Evolutionary conservation across 2,329 filamentous ascomycete species (phyloP).

Genomic region (Diaporthe sp.): DNA sequence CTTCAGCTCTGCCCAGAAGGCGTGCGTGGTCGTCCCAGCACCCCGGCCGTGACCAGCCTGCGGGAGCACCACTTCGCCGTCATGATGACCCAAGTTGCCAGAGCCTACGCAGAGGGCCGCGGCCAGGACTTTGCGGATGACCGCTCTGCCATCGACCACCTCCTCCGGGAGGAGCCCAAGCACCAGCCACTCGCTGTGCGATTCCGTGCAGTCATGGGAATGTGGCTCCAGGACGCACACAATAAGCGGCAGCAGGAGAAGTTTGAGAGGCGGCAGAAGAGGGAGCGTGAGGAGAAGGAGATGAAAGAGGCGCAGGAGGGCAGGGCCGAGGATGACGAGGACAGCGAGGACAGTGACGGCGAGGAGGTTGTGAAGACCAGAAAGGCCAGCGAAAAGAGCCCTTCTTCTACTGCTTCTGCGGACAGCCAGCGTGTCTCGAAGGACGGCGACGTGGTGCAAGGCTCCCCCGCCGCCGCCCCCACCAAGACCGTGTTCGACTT

Average conservation of each 20-base stretch:
- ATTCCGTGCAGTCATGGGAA: background rate
- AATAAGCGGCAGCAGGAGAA: background rate
- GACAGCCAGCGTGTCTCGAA: background rate
- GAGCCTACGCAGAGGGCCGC: background rate
- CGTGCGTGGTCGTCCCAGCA: too few relatives aligned
- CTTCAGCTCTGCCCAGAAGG: background rate
- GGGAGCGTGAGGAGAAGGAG: background rate
- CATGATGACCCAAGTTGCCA: background rate
- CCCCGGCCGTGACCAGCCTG: background rate
- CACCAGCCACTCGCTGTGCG: background rate
- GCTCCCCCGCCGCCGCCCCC: too few relatives aligned
- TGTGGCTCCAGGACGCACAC: background rate
- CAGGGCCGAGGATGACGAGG: background rate
- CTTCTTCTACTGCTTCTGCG: background rate
- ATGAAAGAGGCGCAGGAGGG: background rate
- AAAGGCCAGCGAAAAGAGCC: background rate
- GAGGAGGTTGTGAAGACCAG: background rate
- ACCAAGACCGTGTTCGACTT: background rate
- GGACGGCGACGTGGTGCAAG: background rate
- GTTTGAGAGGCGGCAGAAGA: background rate
- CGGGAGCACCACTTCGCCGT: background rate
- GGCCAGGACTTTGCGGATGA: constrained; percentile 1
- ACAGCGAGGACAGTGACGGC: too few relatives aligned
- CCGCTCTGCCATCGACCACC: background rate
- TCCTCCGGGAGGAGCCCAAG: background rate